phyloP scores from a whole-genome alignment of 169 alveolate genomes.

The Plasmodium vivax region DNA sequence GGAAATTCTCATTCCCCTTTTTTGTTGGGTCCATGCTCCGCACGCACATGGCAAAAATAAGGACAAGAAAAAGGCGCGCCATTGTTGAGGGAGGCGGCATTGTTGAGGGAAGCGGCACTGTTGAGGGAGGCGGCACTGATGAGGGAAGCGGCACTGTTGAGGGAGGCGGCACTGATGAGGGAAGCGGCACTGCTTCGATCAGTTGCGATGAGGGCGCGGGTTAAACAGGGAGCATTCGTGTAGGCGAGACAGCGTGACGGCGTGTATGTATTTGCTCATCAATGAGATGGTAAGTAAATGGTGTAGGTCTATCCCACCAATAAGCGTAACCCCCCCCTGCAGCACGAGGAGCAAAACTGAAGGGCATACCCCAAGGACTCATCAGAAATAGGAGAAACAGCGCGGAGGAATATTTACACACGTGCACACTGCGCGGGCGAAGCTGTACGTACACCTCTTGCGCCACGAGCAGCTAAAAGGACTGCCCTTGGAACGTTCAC shows the following conservation, averaged over 20 bases:
- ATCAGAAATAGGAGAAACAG: background rate
- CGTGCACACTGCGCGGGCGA: background rate
- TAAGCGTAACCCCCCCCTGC: background rate
- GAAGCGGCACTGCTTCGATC: background rate
- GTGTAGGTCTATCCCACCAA: background rate
- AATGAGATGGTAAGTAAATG: background rate
- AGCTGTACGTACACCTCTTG: background rate
- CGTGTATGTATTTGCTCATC: background rate
- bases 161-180: background rate
- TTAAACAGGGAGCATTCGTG: background rate
- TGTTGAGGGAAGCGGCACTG: background rate
- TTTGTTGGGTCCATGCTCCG: constrained; percentile 42
- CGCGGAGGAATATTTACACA: background rate
- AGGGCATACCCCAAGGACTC: background rate
- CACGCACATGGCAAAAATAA: constrained; percentile 2
- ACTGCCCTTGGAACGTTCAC: background rate
- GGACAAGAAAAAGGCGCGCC: background rate
- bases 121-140: background rate
- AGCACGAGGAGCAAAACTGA: background rate
- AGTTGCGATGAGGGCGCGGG: background rate
- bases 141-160: background rate
- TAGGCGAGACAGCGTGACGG: background rate
- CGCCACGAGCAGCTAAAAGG: background rate
- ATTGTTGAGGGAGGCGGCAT: background rate
- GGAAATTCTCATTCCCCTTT: constrained; percentile 68